Evolutionary conservation across 2,329 filamentous ascomycete genomes (phyloP).

Genomic region (Diaporthe capsici): DNA sequence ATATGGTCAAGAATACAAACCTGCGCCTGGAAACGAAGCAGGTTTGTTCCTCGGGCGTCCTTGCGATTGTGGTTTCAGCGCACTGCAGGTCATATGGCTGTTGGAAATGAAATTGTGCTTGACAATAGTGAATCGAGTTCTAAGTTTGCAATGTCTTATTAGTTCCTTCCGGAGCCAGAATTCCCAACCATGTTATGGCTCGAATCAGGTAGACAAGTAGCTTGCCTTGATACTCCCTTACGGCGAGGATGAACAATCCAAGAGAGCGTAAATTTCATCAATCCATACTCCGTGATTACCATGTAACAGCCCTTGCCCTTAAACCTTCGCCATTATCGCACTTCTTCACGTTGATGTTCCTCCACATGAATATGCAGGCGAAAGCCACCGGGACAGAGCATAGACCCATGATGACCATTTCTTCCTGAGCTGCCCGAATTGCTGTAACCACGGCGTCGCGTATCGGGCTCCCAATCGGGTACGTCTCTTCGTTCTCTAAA

Average conservation of each 20-base stretch:
- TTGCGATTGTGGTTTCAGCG: background rate
- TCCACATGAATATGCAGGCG: background rate
- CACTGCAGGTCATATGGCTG: background rate
- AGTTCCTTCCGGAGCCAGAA: background rate
- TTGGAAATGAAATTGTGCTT: background rate
- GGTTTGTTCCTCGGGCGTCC: no score
- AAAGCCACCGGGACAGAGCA: background rate
- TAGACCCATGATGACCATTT: background rate
- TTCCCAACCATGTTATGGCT: background rate
- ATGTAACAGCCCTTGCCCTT: background rate
- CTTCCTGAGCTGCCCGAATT: background rate
- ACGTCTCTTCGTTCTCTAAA: background rate
- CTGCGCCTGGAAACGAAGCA: background rate
- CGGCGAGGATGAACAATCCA: no score
- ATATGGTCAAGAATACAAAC: background rate
- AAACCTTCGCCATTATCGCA: background rate
- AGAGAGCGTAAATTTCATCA: no score
- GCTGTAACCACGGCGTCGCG: background rate
- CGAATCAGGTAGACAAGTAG: background rate
- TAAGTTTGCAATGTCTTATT: background rate
- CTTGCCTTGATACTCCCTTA: accelerated
- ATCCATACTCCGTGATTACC: background rate
- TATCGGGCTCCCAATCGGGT: background rate
- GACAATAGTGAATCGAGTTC: no score
- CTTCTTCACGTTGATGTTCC: background rate